Conservation (phyloP, 805 yeast genomes). For the Kuraishia capsulata region DNA sequence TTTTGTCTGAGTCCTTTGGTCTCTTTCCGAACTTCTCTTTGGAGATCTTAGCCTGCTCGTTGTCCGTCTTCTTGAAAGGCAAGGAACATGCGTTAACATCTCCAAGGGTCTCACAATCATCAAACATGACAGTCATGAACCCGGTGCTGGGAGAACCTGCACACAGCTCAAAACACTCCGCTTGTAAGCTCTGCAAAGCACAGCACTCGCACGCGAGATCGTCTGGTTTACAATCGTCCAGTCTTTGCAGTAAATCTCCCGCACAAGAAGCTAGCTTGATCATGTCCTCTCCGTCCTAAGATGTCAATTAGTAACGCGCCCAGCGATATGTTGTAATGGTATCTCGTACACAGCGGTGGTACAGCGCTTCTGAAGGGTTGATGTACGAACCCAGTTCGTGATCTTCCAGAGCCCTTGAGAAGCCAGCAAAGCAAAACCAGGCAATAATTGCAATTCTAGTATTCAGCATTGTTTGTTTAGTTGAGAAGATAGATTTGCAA, state of each 20-base stretch:
- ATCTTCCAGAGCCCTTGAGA: not conserved
- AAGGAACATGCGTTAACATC: conserved; percentile 42
- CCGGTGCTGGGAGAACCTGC: conserved; percentile 37
- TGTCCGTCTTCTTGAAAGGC: conserved; percentile 36
- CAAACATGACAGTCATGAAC: conserved; percentile 32
- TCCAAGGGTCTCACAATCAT: conserved; percentile 35
- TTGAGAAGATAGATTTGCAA: no score
- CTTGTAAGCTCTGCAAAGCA: conserved; percentile 39
- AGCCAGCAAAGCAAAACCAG: no score
- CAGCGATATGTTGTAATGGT: no score
- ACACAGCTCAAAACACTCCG: conserved; percentile 37
- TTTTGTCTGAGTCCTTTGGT: not conserved
- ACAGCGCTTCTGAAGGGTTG: not conserved
- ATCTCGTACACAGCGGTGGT: conserved; percentile 1
- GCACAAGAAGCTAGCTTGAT: conserved; percentile 34
- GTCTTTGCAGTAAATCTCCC: conserved; percentile 32
- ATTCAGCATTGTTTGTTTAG: no score
- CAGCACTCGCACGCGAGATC: conserved; percentile 51
- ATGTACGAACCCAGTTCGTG: not conserved
- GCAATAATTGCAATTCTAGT: no score
- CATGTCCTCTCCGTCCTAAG: conserved; percentile 24
- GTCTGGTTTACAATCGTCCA: conserved; percentile 42
- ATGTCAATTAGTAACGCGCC: not conserved
- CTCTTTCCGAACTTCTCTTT: conserved; percentile 10
- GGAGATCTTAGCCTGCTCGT: conserved; percentile 17